Conservation (phyloP, 108 stramenopile genomes). For the Discostella pseudostelligera region DNA sequence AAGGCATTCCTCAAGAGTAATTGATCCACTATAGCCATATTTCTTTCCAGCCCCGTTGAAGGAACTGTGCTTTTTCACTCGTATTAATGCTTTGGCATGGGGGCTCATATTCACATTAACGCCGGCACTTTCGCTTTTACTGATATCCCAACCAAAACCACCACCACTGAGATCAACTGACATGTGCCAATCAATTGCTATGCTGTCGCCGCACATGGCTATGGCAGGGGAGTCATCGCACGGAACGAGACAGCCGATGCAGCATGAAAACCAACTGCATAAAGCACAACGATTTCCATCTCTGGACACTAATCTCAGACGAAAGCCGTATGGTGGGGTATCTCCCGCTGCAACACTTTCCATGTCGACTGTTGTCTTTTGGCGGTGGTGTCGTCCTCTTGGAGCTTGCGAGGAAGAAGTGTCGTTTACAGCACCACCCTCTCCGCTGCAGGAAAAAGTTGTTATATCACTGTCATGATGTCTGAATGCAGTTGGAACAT, state of each 20-base stretch:
- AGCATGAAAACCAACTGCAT: conserved; percentile 87
- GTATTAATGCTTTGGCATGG: conserved; percentile 33
- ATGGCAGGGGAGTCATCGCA: conserved; percentile 75
- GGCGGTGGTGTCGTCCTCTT: conserved; percentile 49
- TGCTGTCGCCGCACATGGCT: conserved; percentile 80
- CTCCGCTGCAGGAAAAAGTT: conserved; percentile 5
- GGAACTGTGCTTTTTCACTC: conserved; percentile 69
- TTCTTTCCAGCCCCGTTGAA: conserved; percentile 52
- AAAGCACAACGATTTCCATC: conserved; percentile 77
- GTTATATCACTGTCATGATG: conserved; percentile 28
- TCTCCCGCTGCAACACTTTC: conserved; percentile 74
- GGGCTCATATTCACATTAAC: conserved; percentile 28
- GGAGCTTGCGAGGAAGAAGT: conserved; percentile 29
- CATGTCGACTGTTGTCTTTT: conserved; percentile 62
- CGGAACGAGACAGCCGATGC: conserved; percentile 83
- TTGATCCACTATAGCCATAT: conserved; percentile 59
- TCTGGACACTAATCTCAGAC: conserved; percentile 70
- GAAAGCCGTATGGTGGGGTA: conserved; percentile 81
- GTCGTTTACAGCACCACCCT: neutral
- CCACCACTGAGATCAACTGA: conserved; percentile 73
- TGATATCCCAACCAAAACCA: conserved; percentile 71
- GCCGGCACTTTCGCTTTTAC: conserved; percentile 27
- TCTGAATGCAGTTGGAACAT: conserved; percentile 55
- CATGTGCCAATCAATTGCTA: conserved; percentile 88
- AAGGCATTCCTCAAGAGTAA: conserved; percentile 84